These are phyloP conservation scores for Colletotrichum coccodes DNA, from an alignment of 2,329 filamentous ascomycete genomes.

Conservation along the genomic window DNA sequence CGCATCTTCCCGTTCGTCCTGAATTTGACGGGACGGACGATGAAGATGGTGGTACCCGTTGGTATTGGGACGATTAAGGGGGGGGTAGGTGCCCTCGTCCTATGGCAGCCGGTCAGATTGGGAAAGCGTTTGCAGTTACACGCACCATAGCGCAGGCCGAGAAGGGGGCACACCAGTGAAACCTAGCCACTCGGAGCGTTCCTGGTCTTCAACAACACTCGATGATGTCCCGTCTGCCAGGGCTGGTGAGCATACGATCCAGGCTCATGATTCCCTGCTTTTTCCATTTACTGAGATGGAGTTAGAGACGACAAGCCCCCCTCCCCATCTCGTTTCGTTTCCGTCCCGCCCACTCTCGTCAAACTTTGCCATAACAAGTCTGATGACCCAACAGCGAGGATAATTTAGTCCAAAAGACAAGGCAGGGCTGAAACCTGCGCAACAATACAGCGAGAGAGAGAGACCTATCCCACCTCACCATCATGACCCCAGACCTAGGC, in stretches of 20 bases:
- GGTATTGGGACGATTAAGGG: not conserved
- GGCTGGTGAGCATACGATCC: not conserved
- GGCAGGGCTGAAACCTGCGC: not conserved
- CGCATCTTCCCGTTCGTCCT: not conserved
- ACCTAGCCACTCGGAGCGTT: constrained; percentile 4
- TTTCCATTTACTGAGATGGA: not conserved
- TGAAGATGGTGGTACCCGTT: not conserved
- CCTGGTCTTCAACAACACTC: not conserved
- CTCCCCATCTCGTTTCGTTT: not conserved
- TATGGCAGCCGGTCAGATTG: not conserved
- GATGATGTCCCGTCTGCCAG: not conserved
- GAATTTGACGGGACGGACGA: not conserved
- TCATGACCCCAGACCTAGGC: not conserved
- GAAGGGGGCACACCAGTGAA: not conserved
- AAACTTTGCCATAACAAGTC: not conserved
- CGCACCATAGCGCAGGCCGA: not conserved
- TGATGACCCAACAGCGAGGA: not conserved
- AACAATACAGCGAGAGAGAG: not conserved
- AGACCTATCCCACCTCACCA: not conserved
- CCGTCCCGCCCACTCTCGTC: not conserved
- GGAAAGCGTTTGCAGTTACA: not conserved
- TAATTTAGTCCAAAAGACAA: not conserved
- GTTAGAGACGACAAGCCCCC: not conserved
- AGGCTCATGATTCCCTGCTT: not conserved
- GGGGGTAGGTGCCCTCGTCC: not conserved